phyloP scores from a whole-genome alignment of 371 early-diverging fungal species.

The Blastocladiella emersonii region DNA sequence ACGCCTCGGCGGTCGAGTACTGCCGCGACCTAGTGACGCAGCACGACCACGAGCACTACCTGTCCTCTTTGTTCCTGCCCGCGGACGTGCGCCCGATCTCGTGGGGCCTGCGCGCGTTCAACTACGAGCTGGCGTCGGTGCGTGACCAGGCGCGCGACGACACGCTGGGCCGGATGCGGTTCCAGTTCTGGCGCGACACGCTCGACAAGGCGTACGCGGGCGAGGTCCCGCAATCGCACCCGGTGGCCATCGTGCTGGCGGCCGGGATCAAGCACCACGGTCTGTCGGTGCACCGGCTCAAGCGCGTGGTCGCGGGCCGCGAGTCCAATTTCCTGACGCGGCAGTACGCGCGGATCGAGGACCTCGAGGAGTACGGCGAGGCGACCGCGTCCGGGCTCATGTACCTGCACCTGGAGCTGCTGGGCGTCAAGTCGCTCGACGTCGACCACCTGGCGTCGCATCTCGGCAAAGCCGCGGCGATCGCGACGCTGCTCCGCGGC shows the following conservation, averaged over 20 bases:
- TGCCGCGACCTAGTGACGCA: slow-evolving; percentile 3
- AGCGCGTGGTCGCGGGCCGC: slow-evolving; percentile 56
- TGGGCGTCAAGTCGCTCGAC: slow-evolving; percentile 62
- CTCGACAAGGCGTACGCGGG: slow-evolving; percentile 58
- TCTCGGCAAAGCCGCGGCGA: slow-evolving; percentile 75
- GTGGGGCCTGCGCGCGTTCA: slow-evolving; percentile 74
- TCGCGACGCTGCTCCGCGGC: slow-evolving; percentile 54
- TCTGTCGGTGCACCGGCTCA: slow-evolving; percentile 50
- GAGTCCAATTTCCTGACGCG: slow-evolving; percentile 47
- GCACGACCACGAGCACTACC: slow-evolving; percentile 62
- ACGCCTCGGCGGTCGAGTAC: neutral
- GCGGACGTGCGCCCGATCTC: slow-evolving; percentile 36
- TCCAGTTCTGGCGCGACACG: slow-evolving; percentile 69
- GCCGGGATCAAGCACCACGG: neutral
- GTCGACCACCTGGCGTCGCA: slow-evolving; percentile 85
- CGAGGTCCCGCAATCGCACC: slow-evolving; percentile 58
- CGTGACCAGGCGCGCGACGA: slow-evolving; percentile 54
- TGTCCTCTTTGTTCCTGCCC: slow-evolving; percentile 61
- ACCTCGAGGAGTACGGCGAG: slow-evolving; percentile 78
- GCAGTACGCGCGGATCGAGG: slow-evolving; percentile 51
- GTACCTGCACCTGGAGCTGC: slow-evolving; percentile 73
- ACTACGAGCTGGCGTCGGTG: slow-evolving; percentile 67
- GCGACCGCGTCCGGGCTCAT: slow-evolving; percentile 68
- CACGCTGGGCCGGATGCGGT: slow-evolving; percentile 60
- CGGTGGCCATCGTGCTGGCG: slow-evolving; percentile 31